A percentile compares a stretch with the other conserved stretches of the same genome.
Evolutionary conservation across 768 basidiomycete species (phyloP).

Genomic region (Phlebiopsis gigantea): DNA sequence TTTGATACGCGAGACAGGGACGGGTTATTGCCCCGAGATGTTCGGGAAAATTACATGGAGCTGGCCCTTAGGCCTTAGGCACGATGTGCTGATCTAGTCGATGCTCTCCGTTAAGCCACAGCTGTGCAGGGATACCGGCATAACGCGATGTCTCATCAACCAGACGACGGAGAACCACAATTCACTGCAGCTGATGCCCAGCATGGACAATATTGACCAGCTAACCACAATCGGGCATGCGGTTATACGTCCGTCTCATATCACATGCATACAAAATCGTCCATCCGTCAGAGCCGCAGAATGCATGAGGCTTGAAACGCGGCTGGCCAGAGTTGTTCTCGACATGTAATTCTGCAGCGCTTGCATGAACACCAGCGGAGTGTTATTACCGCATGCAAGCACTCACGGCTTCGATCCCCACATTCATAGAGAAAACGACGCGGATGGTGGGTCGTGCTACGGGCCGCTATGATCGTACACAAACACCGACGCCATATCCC

Average conservation of each 20-base stretch:
- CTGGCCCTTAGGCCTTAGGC: no score
- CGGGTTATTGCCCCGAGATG: no score
- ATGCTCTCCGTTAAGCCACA: no score
- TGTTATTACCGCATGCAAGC: background rate
- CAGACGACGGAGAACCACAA: background rate
- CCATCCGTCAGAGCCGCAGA: background rate
- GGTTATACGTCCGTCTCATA: background rate
- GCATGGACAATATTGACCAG: no score
- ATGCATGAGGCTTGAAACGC: background rate
- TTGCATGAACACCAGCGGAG: background rate
- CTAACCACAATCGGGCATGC: background rate
- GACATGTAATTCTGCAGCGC: background rate
- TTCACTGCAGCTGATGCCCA: background rate
- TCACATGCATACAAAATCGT: background rate
- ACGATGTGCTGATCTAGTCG: no score
- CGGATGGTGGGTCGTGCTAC: background rate
- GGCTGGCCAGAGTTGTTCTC: background rate
- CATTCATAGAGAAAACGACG: background rate
- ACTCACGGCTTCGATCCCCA: background rate
- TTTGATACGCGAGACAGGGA: background rate
- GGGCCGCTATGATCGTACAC: background rate
- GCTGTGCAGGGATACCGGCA: no score
- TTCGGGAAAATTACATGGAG: no score
- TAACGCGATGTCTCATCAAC: no score
- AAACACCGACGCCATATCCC: background rate